Evolutionary conservation across 345 rosid genomes (phyloP), one percentile per base, ranked within the genome.

Genomic region (Arabidopsis thaliana): DNA sequence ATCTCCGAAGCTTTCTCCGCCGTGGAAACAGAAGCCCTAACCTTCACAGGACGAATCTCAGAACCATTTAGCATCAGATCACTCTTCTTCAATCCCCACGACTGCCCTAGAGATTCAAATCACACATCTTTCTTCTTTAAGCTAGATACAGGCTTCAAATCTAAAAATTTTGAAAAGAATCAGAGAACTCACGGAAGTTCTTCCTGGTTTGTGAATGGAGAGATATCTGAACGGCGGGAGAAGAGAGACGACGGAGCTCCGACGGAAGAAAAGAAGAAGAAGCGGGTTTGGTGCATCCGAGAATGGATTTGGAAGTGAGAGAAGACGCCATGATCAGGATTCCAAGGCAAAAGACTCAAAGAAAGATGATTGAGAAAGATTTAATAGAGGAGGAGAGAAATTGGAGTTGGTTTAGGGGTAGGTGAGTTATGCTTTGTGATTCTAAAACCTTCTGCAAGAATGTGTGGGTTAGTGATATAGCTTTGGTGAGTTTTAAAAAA

Each of bases 1-100:
- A 91, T 85, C 81, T 91, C 93, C 24, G 96, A 85, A 3, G 85
- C 87, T 72, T 87, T 93, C 83, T 87, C 91, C 1, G 96, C 65
- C 5, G 89, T 80, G 55, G 85, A 87, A 16, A 79, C 85, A 40
- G 91, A 85, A 69, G 90, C 91, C 7, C 80, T 78, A 28, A 84
- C 87, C 78, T 48, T 75, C 22, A 87, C 45, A 24, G 81, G 59
- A 52, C 82, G 53, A 41, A 70, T 71, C 32, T 20, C 58, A 22
- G 42, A 50, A 4, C 34, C 30, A 61, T 65, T 59, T 1, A 46
- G 38, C 64, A 52, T 25, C 42, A 38, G 58, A 58, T 0, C 78
- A 57, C 44, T 76, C 45, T 69, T 78, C 51, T 75, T 86, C 56
- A 62, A 28, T 24, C 66, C 11, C 37, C 6, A 41, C 20, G 36